Evolutionary conservation across 2,329 filamentous ascomycete genomes (phyloP), one percentile per base, ranked within the genome.

Genomic region (Epichloe sp.): DNA sequence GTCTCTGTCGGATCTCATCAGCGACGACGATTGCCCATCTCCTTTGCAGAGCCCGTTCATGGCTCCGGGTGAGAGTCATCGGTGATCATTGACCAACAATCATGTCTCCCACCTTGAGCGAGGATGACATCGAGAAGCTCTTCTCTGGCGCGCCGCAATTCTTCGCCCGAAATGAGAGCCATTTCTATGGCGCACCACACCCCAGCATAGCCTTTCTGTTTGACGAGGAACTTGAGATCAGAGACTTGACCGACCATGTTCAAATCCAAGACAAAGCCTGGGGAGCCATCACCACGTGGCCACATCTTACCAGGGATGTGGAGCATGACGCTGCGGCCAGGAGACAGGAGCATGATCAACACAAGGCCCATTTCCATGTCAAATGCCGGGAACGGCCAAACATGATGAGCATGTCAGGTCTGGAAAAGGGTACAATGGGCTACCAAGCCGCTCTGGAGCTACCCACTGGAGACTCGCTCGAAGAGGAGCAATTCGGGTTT

Each of bases 121-220:
- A 79, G 44, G 68, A 72, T 41, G 80, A 85, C 57, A 69, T 87
- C 48, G 79, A 83, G 66, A 79, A 80, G 64, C 75, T 87, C 59
- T 88, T 87, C 70, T 85, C 83, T 26, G 83, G 84, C n/a, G 84
- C 84, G 43, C 84, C 84, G 55, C 82, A 86, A 62, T 87, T 83
- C 69, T 82, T 80, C 63, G 75, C 79, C 57, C 74, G 78, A 49
- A 76, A 73, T 52, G 75, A 80, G 58, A 76, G 77, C 40, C 77
- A 81, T 63, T 77, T 73, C 62, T 75, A 74, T 53, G 79, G 74
- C 48, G 77, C 79, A 38, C 77, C 78, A 21, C 75, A 80, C 58
- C 82, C 83, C 21, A 79, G 73, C 47, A 80, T 83, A 31, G 78
- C 79, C 38, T 86, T 82, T 61, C 83, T 82, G 1, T 86, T 82